Percentiles rank a stretch among this genome's conserved stretches.
These are phyloP conservation scores for Xylariaceae sp. DNA, from an alignment of 2,329 filamentous ascomycete species.

Conservation along the genomic window DNA sequence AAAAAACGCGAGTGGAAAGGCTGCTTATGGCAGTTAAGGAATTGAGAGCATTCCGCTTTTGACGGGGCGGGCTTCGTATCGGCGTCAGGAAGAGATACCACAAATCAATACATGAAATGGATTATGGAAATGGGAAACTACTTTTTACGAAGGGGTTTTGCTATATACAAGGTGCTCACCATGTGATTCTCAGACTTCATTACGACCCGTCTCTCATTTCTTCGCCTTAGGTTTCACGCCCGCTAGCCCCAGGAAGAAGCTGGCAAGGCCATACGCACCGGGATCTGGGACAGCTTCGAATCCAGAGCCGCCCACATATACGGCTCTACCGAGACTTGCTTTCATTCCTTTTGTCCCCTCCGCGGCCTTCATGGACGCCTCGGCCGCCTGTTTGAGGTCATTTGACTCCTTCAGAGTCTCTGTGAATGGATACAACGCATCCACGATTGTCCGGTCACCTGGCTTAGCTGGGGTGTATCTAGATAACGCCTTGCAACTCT, in stretches of 20 bases:
- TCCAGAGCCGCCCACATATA: slow-evolving; percentile 73
- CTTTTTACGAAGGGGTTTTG: slow-evolving; percentile 3
- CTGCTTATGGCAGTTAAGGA: slow-evolving; percentile 7
- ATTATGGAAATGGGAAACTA: slow-evolving; percentile 8
- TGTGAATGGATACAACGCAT: slow-evolving; percentile 85
- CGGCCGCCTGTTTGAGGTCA: slow-evolving; percentile 66
- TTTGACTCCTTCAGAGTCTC: slow-evolving; percentile 60
- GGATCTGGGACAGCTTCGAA: slow-evolving; percentile 61
- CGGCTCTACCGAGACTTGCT: slow-evolving; percentile 75
- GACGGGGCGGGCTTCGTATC: slow-evolving; percentile 8
- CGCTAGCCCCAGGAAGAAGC: slow-evolving; percentile 76
- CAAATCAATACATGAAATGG: slow-evolving; percentile 19
- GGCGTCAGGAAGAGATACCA: slow-evolving; percentile 25
- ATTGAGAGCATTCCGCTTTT: slow-evolving; percentile 8
- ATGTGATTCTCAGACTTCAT: slow-evolving; percentile 2
- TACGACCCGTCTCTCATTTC: slow-evolving; percentile 29
- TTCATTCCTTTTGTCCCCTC: slow-evolving; percentile 88
- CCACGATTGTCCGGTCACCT: slow-evolving; percentile 85
- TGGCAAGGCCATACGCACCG: slow-evolving; percentile 69
- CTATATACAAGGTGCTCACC: slow-evolving; percentile 9
- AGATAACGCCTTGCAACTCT: slow-evolving; percentile 64
- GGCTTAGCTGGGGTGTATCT: slow-evolving; percentile 85
- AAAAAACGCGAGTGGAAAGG: neutral
- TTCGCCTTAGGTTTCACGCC: slow-evolving; percentile 43
- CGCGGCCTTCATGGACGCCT: slow-evolving; percentile 68